Base-by-base conservation (phyloP, 805 yeast genomes). In the Saccharomycopsis capsularis region DNA sequence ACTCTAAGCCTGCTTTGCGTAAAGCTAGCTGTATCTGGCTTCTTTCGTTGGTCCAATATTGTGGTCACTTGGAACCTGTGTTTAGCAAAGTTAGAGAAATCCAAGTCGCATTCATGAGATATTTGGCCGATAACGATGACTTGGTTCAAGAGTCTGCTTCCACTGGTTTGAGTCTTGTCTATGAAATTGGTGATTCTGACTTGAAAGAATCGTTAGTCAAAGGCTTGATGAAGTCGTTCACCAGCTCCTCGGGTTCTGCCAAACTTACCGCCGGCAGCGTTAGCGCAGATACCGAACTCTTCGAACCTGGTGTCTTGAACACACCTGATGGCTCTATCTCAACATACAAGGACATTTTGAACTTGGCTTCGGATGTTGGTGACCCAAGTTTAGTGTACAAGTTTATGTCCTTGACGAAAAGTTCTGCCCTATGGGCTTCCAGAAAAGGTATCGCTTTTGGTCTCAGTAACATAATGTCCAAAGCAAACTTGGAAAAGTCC, bases 381-480 rank as follows among this genome's bases (percentile, higher is more conserved):
- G 96, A 91, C 64, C 96, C 98, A 13, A 78, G 93, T 56, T 74
- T 91, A 55, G 96, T 91, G 3, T 91, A 91, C 65, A 86, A 88
- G 60, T 91, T 91, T 62, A 88, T 91, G 96, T 81, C 95, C 0
- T 67, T 91, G 49, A 95, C 97, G 0, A 82, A 86, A 54, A 82
- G 82, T 46, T 86, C 96, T 0, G 81, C 93, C 0, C 65, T 90
- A 19, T 91, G 99, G 99, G 78, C 95, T 0, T 85, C 96, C 0
- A 73, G 95, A 61, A 86, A 85, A 56, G 99, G 98, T 45, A 80
- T 89, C 59, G 98, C 98, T 0, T 91, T 86, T 68, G 97, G 98
- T 0, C 70, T 91, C 34, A 91, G 96, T 7, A 81, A 87, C 0
- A 82, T 91, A 40, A 67, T 91, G 62, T 82, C 95, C 2, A 86